These are phyloP conservation scores for Arthrobotrys musiformis DNA, from an alignment of 2,329 filamentous ascomycete species.

Conservation along the genomic window DNA sequence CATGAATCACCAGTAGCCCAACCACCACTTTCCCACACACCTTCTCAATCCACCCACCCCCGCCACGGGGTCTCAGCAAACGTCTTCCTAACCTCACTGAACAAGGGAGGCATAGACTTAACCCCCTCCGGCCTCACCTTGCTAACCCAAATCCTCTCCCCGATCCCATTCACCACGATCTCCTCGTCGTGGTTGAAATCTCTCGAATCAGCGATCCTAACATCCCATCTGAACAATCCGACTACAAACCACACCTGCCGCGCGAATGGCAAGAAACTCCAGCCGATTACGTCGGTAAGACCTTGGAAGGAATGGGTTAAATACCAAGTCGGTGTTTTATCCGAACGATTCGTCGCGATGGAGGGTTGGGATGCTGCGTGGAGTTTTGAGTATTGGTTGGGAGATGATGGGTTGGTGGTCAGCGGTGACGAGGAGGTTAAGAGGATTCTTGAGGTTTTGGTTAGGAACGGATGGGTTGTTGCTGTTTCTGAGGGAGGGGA, in stretches of 20 bases:
- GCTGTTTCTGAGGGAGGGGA: constrained; percentile 21
- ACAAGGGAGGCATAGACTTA: constrained; percentile 23
- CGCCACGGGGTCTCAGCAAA: not conserved
- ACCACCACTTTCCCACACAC: not conserved
- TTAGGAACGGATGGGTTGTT: constrained; percentile 43
- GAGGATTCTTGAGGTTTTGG: constrained; percentile 40
- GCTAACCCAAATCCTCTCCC: constrained; percentile 19
- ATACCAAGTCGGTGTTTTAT: constrained; percentile 20
- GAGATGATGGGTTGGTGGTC: constrained; percentile 40
- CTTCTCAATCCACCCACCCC: not conserved
- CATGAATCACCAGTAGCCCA: not conserved
- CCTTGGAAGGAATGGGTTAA: constrained; percentile 18
- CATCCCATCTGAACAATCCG: not conserved
- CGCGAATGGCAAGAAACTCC: not conserved
- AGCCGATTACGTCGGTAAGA: not conserved
- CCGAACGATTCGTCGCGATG: constrained; percentile 27
- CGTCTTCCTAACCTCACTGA: constrained; percentile 16
- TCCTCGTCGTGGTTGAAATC: constrained; percentile 16
- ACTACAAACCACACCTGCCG: not conserved
- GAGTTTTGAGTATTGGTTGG: constrained; percentile 27
- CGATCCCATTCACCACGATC: constrained; percentile 17
- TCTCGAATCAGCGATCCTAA: constrained; percentile 22
- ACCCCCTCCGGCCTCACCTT: constrained; percentile 16
- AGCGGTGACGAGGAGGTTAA: constrained; percentile 38
- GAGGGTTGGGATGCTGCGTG: constrained; percentile 17